Evolutionary conservation across 2,329 filamentous ascomycete genomes (phyloP).

Genomic region (Beauveria medogensis): DNA sequence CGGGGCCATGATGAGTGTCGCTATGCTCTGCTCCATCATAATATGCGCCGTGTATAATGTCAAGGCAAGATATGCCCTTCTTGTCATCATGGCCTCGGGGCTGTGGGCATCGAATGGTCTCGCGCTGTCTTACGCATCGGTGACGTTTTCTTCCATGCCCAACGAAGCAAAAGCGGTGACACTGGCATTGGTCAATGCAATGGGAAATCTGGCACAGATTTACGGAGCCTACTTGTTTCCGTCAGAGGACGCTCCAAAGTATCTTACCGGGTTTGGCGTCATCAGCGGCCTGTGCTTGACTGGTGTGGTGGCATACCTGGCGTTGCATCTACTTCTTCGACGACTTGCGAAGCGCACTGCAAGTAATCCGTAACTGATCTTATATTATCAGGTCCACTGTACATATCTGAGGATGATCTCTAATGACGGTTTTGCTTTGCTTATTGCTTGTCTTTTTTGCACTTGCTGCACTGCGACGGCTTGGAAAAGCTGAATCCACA

Average conservation of each 20-base stretch:
- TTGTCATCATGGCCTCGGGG: constrained; percentile 48
- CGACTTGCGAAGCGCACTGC: not conserved
- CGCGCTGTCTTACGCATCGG: constrained; percentile 42
- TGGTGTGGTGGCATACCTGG: constrained; percentile 6
- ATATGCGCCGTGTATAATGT: constrained; percentile 39
- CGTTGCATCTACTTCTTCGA: constrained; percentile 11
- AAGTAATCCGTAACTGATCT: not conserved
- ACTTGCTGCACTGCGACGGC: no score
- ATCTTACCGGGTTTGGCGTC: constrained; percentile 31
- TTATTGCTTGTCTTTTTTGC: no score
- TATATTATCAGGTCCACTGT: no score
- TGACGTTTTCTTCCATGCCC: constrained; percentile 41
- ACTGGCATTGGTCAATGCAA: constrained; percentile 41
- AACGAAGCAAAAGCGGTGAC: constrained; percentile 34
- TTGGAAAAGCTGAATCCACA: no score
- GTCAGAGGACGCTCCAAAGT: constrained; percentile 34
- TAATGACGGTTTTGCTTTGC: no score
- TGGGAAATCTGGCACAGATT: constrained; percentile 44
- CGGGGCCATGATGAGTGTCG: constrained; percentile 34
- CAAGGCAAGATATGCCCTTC: constrained; percentile 43
- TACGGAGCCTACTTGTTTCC: constrained; percentile 45
- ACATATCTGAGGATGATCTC: no score
- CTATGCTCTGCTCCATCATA: constrained; percentile 28
- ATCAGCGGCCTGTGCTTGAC: constrained; percentile 17
- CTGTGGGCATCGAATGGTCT: constrained; percentile 46